A percentile compares a stretch with the other conserved stretches of the same genome.
Conservation (phyloP, 164 flowering plant species). For the Brasenia schreberi region DNA sequence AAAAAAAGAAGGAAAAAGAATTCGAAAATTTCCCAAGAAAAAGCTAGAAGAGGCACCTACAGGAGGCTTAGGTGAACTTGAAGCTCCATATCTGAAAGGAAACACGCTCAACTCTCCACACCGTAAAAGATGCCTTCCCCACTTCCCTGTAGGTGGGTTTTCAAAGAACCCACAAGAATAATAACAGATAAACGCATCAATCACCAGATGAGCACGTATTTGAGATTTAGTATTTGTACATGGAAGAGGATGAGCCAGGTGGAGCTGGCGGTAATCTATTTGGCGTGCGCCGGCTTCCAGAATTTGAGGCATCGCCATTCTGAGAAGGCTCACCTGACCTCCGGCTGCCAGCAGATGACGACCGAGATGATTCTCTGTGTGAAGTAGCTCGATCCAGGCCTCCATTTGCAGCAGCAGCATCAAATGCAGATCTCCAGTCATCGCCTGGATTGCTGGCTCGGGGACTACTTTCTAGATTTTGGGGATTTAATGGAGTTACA, state of each 20-base stretch:
- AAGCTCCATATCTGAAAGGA: not conserved
- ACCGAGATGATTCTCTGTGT: slow-evolving; percentile 21
- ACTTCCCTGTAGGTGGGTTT: not conserved
- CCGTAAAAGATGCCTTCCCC: not conserved
- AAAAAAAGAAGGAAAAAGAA: not conserved
- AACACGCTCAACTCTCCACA: not conserved
- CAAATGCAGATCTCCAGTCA: slow-evolving; percentile 91
- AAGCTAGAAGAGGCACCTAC: not conserved
- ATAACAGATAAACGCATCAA: not conserved
- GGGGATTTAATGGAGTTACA: not conserved
- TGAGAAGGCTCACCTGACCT: slow-evolving; percentile 63
- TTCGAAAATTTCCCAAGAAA: not conserved
- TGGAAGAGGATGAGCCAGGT: slow-evolving; percentile 48
- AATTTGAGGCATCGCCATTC: slow-evolving; percentile 64
- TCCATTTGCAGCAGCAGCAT: slow-evolving; percentile 61
- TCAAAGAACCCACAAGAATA: slow-evolving; percentile 5
- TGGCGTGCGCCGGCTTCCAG: slow-evolving; percentile 75
- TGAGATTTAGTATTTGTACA: slow-evolving; percentile 37
- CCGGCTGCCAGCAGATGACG: slow-evolving; percentile 38
- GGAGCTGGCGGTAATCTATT: slow-evolving; percentile 84
- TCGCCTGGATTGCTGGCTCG: slow-evolving; percentile 39
- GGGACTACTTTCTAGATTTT: slow-evolving; percentile 70
- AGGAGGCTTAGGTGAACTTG: not conserved
- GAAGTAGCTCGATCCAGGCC: slow-evolving; percentile 22
- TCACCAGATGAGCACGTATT: slow-evolving; percentile 11